Evolutionary conservation across 2,329 filamentous ascomycete species (phyloP).

Genomic region (Sphaceloma murrayae): DNA sequence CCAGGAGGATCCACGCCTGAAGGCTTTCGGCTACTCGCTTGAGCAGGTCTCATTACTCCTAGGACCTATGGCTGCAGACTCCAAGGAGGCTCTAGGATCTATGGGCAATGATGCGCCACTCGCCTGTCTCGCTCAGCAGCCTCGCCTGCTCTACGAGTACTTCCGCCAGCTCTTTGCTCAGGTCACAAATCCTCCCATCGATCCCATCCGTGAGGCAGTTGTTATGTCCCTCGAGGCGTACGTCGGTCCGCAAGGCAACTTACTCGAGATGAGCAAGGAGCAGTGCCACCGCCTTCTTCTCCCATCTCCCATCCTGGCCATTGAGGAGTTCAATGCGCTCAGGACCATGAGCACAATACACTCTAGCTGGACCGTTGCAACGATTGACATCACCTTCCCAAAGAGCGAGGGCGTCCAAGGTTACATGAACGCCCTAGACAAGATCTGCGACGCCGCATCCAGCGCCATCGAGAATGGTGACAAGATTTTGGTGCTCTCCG

Average conservation of each 20-base stretch:
- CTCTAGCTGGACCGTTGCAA: slow-evolving; percentile 75
- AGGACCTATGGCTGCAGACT: slow-evolving; percentile 92
- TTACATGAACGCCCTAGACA: slow-evolving; percentile 78
- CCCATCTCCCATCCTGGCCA: slow-evolving; percentile 78
- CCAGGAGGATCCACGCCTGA: slow-evolving; percentile 74
- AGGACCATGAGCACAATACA: slow-evolving; percentile 65
- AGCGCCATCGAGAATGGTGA: slow-evolving; percentile 74
- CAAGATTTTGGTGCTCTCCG: slow-evolving; percentile 80
- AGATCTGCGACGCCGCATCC: slow-evolving; percentile 76
- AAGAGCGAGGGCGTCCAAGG: slow-evolving; percentile 74
- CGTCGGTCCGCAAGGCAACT: slow-evolving; percentile 88
- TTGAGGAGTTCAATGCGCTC: slow-evolving; percentile 82
- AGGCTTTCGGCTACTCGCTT: slow-evolving; percentile 86
- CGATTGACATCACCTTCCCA: slow-evolving; percentile 86
- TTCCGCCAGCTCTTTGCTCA: slow-evolving; percentile 97
- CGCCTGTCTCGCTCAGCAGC: slow-evolving; percentile 81
- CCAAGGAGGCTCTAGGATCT: slow-evolving; percentile 91
- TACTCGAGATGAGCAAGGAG: slow-evolving; percentile 83
- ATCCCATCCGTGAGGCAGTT: slow-evolving; percentile 92
- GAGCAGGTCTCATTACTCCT: slow-evolving; percentile 89
- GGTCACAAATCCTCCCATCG: slow-evolving; percentile 95
- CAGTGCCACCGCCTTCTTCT: slow-evolving; percentile 81
- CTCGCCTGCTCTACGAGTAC: slow-evolving; percentile 86
- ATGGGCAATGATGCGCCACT: slow-evolving; percentile 97
- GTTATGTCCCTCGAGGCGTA: slow-evolving; percentile 98